These are phyloP conservation scores for Leptodontidium sp. DNA, from an alignment of 2,329 filamentous ascomycete species.

Conservation along the genomic window DNA sequence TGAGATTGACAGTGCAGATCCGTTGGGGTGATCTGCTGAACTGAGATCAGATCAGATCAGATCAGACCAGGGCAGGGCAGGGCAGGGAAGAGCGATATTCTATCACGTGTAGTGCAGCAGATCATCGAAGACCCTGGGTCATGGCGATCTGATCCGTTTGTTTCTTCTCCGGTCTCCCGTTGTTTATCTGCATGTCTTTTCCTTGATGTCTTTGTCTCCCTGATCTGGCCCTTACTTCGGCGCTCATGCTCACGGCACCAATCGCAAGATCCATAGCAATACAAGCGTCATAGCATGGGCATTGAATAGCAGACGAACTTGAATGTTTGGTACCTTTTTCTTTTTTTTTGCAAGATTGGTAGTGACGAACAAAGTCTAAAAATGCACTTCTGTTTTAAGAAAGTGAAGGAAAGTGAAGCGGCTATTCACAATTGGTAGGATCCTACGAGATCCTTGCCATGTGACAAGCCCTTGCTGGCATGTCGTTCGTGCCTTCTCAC, in stretches of 20 bases:
- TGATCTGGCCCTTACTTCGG: neutral
- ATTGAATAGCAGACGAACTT: neutral
- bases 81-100: neutral
- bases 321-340: neutral
- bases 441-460: conserved; percentile 6
- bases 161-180: neutral
- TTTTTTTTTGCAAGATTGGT: neutral
- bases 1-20: conserved; percentile 4
- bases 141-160: neutral
- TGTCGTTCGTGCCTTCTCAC: too few relatives aligned
- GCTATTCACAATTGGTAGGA: neutral
- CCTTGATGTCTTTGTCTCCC: neutral
- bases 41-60: conserved; percentile 13
- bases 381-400: conserved; percentile 10
- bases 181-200: neutral
- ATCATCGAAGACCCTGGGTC: too few relatives aligned
- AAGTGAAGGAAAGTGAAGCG: conserved; percentile 4
- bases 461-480: neutral
- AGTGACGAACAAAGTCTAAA: neutral
- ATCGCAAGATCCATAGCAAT: neutral
- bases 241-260: neutral
- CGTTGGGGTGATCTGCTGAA: neutral
- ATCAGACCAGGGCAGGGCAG: neutral
- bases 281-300: too few relatives aligned
- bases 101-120: neutral